Conservation (phyloP, 108 stramenopile species). For the Pseudonitzschia delicatissima region DNA sequence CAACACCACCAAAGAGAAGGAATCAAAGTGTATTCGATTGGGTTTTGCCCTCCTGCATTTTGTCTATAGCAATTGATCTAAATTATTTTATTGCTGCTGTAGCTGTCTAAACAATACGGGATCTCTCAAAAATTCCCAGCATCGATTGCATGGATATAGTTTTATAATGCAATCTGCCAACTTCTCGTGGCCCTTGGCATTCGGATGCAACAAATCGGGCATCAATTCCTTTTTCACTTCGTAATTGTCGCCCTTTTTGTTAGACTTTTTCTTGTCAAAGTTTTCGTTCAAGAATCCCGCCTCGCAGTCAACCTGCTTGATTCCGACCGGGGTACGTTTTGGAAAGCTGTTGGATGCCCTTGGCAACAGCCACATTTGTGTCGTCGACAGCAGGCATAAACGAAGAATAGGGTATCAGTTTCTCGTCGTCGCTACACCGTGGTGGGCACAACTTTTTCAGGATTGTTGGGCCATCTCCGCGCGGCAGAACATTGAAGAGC, state of each 20-base stretch:
- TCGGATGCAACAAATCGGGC: slow-evolving; percentile 47
- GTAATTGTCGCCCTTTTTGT: background rate
- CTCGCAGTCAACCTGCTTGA: slow-evolving; percentile 24
- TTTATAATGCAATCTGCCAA: slow-evolving; percentile 28
- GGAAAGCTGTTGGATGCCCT: slow-evolving; percentile 6
- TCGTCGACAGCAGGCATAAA: slow-evolving; percentile 31
- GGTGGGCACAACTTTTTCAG: slow-evolving; percentile 33
- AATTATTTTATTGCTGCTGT: no score
- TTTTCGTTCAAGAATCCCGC: slow-evolving; percentile 3
- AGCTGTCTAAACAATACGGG: no score
- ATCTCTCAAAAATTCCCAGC: no score
- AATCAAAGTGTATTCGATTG: no score
- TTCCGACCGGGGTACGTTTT: slow-evolving; percentile 15
- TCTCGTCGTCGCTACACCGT: slow-evolving; percentile 16
- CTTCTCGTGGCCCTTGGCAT: slow-evolving; percentile 28
- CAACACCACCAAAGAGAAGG: no score
- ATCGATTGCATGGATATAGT: slow-evolving; percentile 9
- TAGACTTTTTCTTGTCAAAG: background rate
- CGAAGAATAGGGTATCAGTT: slow-evolving; percentile 29
- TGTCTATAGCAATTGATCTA: no score
- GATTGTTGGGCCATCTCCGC: slow-evolving; percentile 22
- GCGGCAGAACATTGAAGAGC: slow-evolving; percentile 28
- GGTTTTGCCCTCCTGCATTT: no score
- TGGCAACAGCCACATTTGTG: slow-evolving; percentile 21
- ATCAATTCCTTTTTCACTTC: slow-evolving; percentile 18